Base-by-base conservation (phyloP, 805 yeast genomes). In the Naumovozyma castellii region DNA sequence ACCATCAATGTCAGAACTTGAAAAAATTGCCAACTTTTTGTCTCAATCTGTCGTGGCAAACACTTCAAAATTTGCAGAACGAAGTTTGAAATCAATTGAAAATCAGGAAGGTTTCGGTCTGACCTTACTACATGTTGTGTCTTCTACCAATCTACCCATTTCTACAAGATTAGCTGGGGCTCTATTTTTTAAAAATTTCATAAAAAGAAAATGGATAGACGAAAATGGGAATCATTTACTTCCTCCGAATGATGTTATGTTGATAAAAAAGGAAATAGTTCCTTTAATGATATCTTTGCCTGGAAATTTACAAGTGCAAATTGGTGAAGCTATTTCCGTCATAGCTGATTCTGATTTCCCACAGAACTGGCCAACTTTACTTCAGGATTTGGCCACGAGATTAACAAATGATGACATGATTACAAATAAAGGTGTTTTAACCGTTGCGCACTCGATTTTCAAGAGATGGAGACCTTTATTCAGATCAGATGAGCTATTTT, bases 331-430 rank as follows among this genome's bases (percentile, higher is more conserved):
- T 1, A 79, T 94, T 41, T 78, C 95, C 13, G 68, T 84, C 39
- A 90, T 92, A 53, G 98, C 99, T 3, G 96, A 88, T 58, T 79
- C 87, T 43, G 99, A 92, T 59, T 92, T 92, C 65, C 98, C 98
- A 1, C 81, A 82, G 31, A 68, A 78, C 37, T 92, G 99, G 99
- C 76, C 78, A 1, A 71, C 73, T 38, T 69, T 92, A 44, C 67
- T 86, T 27, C 85, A 82, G 49, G 82, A 80, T 41, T 69, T 92
- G 44, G 84, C 87, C 0, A 53, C 68, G 1, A 79, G 78, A 54
- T 67, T 92, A 35, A 73, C 80, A 2, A 53, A 61, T 3, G 72
- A 71, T n/a, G 86, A 85, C 54, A 75, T 83, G 71, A 68, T 71
- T 12, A 72, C 77, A 38, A 86, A 87, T 59, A 83, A 80, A 50